phyloP scores from a whole-genome alignment of 2,329 filamentous ascomycete species.

The Xylaria sp. region DNA sequence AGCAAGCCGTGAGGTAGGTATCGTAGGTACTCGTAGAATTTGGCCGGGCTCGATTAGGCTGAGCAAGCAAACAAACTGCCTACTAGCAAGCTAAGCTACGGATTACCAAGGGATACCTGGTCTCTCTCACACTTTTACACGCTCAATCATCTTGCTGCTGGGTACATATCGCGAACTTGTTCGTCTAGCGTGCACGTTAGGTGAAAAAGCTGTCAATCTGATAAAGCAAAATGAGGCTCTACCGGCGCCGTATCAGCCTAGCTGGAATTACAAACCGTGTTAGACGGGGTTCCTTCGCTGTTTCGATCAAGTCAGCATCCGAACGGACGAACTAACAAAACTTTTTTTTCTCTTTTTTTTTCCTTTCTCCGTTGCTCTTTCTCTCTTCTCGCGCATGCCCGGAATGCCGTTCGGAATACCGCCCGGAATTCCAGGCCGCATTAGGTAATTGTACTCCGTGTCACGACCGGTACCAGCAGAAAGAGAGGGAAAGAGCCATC shows the following conservation, averaged over 20 bases:
- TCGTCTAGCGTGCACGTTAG: neutral
- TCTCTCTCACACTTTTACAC: neutral
- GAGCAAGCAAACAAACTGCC: too few relatives aligned
- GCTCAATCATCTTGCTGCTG: neutral
- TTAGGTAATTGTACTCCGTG: too few relatives aligned
- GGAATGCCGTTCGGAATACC: too few relatives aligned
- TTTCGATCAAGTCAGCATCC: neutral
- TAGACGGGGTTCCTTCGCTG: neutral
- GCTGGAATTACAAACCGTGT: neutral
- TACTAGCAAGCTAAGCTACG: too few relatives aligned
- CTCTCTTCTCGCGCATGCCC: too few relatives aligned
- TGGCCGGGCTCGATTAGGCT: too few relatives aligned
- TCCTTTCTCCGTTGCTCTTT: too few relatives aligned
- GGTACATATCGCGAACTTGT: neutral
- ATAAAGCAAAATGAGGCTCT: neutral
- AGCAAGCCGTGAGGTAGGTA: too few relatives aligned
- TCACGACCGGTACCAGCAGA: too few relatives aligned
- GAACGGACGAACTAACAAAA: neutral
- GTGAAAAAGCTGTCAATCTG: neutral
- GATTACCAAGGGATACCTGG: neutral
- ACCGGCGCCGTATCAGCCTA: neutral
- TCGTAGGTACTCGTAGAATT: too few relatives aligned
- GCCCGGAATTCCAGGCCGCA: too few relatives aligned
- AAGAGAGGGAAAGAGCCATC: too few relatives aligned
- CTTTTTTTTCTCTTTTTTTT: neutral